Evolutionary conservation across 2,329 filamentous ascomycete species (phyloP).

Genomic region (Neonectria faginata): DNA sequence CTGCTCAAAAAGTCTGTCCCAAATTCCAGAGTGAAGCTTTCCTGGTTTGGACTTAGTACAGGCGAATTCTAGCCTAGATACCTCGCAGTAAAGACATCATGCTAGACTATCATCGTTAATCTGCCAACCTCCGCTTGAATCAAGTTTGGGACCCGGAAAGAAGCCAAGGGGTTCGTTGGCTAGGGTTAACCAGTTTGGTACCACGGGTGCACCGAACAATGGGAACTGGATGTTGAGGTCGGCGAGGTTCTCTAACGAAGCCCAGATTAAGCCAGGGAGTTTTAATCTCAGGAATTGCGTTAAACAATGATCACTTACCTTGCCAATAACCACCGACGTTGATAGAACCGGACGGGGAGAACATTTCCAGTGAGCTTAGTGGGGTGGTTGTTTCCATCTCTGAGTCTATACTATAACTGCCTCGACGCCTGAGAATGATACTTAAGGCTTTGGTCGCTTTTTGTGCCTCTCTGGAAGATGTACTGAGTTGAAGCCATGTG

Average conservation of each 20-base stretch:
- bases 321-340: background rate
- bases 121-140: background rate
- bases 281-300: too few relatives aligned
- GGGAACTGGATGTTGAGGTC: constrained; percentile 11
- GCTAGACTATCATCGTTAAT: constrained; percentile 3
- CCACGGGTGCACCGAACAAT: constrained; percentile 1
- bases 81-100: too few relatives aligned
- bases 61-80: too few relatives aligned
- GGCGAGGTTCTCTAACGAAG: background rate
- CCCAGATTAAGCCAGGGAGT: background rate
- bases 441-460: constrained; percentile 18
- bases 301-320: background rate
- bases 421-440: background rate
- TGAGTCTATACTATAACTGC: background rate
- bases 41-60: too few relatives aligned
- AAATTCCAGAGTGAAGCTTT: too few relatives aligned
- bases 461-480: constrained; percentile 12
- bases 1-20: too few relatives aligned
- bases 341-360: background rate
- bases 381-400: background rate
- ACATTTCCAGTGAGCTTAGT: background rate
- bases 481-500: constrained; percentile 16
- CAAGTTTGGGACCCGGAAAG: background rate
- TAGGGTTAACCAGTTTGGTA: background rate
- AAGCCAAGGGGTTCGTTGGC: too few relatives aligned